Percentiles rank a stretch among this genome's conserved stretches.
These are phyloP conservation scores for Wallemia hederae DNA, from an alignment of 1,284 basidiomycete genomes.

Conservation along the genomic window DNA sequence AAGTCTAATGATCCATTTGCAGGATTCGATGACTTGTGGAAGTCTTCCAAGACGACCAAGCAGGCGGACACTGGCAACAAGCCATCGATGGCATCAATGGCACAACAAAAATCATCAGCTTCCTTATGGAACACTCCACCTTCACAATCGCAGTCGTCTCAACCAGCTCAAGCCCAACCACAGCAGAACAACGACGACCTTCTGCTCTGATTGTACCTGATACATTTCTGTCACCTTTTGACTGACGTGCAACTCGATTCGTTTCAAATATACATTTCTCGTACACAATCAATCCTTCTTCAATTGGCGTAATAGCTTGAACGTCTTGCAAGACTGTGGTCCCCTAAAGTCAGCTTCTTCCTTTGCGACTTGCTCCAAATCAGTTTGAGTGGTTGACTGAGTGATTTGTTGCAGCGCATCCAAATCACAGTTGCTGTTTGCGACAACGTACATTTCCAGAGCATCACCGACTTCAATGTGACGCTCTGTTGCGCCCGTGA, in stretches of 20 bases:
- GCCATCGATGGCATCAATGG: conserved; percentile 1
- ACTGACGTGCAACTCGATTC: too few species aligned
- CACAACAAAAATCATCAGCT: conserved; percentile 1
- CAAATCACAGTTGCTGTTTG: background rate
- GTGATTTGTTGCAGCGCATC: background rate
- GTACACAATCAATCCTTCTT: background rate
- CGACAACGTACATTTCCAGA: conserved; percentile 58
- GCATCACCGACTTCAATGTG: conserved; percentile 94
- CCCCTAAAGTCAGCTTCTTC: background rate
- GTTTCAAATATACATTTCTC: background rate
- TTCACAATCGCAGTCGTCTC: background rate
- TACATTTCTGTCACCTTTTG: too few species aligned
- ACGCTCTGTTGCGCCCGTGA: conserved; percentile 73
- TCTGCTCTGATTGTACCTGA: too few species aligned
- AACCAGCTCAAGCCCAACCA: too few species aligned
- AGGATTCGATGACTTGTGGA: conserved; percentile 69
- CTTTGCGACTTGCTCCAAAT: background rate
- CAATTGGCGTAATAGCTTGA: background rate
- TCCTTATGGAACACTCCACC: background rate
- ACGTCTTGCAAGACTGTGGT: background rate
- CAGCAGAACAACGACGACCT: background rate
- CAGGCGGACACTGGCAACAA: conserved; percentile 5
- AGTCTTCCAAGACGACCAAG: conserved; percentile 36
- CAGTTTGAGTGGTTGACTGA: background rate
- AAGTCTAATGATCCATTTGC: conserved; percentile 3